Evolutionary conservation across 495 filamentous ascomycete species (phyloP), one percentile per base, ranked within the genome.

Genomic region (Penicillium arizonense): DNA sequence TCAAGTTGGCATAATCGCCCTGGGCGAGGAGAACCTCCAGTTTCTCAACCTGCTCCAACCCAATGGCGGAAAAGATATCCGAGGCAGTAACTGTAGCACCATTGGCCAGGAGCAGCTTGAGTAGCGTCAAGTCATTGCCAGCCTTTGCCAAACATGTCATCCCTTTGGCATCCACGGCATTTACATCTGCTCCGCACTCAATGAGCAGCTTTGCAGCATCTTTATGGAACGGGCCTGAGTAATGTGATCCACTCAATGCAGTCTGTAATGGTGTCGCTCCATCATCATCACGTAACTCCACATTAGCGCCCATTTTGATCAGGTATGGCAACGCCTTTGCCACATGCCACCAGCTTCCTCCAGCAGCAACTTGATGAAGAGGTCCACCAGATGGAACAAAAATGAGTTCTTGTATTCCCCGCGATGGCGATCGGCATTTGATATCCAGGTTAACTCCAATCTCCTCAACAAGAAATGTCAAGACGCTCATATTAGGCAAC

Each of bases 101-200:
- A 45, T 56, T 40, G 21, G 52, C 37, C 20, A 55, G 10, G 26
- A 62, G 48, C 26, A 58, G 13, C 32, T 43, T 50, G 47, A 56
- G 45, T 34, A 59, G 20, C 20, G 44, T 44, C 18, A 49, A 16
- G 33, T 62, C 48, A 32, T 35, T 38, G 0, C 55, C 55, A 9
- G 56, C 59, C 14, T 34, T 52, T 28, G 55, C 52, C 12, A 62
- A 40, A 34, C 59, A 58, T 6, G 58, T 64, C 13, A 58, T 48
- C 4, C 61, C 57, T 11, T 56, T 35, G 6, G 18, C 14, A 5
- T 59, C 50, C 9, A 47, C 49, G 10, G 57, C 53, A 47, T 65
- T 62, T 30, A 59, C 50, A 55, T 67, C 45, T 14, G 69, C 67
- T 2, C 67, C 62, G 14, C 56, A 33, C 11, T 63, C 51, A 5